A percentile compares a stretch with the other conserved stretches of the same genome.
Conservation (phyloP, 805 yeast genomes). For the Maudiozyma barnettii region DNA sequence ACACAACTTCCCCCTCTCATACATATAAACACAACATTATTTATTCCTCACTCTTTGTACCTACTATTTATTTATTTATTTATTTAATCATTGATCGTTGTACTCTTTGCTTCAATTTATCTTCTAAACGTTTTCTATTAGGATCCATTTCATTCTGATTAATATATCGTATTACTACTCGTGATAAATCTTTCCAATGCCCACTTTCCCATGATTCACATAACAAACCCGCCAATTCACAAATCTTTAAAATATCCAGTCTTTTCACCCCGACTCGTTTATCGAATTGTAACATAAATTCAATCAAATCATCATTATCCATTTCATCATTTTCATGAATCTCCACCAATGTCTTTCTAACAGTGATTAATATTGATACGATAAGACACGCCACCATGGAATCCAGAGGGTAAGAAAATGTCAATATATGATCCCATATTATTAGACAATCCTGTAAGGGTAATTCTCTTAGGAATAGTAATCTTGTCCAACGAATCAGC, state of each 20-base stretch:
- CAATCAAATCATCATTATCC: constrained; percentile 25
- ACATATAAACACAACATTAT: not conserved
- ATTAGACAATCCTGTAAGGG: constrained; percentile 15
- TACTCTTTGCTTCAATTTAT: constrained; percentile 19
- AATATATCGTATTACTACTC: constrained; percentile 17
- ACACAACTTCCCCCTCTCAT: not conserved
- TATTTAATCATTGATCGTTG: constrained; percentile 10
- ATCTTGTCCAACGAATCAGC: constrained; percentile 29
- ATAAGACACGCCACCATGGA: constrained; percentile 18
- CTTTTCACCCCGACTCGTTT: constrained; percentile 3
- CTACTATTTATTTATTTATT: not conserved
- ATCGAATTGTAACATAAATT: constrained; percentile 18
- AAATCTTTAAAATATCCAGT: constrained; percentile 17
- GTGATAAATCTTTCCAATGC: constrained; percentile 14
- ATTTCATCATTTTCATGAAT: constrained; percentile 10
- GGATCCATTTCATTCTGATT: constrained; percentile 14
- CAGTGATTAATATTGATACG: constrained; percentile 16
- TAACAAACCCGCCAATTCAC: constrained; percentile 20
- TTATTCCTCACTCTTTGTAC: not conserved
- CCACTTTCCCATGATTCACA: constrained; percentile 20
- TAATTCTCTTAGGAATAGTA: constrained; percentile 25
- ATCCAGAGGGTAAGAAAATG: constrained; percentile 17
- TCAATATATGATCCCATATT: constrained; percentile 27
- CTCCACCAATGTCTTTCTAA: constrained; percentile 11
- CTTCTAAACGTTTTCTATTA: constrained; percentile 20